A percentile compares a stretch with the other conserved stretches of the same genome.
Evolutionary conservation across 192 early-diverging fungal species (phyloP).

Genomic region (Mortierella hygrophila): DNA sequence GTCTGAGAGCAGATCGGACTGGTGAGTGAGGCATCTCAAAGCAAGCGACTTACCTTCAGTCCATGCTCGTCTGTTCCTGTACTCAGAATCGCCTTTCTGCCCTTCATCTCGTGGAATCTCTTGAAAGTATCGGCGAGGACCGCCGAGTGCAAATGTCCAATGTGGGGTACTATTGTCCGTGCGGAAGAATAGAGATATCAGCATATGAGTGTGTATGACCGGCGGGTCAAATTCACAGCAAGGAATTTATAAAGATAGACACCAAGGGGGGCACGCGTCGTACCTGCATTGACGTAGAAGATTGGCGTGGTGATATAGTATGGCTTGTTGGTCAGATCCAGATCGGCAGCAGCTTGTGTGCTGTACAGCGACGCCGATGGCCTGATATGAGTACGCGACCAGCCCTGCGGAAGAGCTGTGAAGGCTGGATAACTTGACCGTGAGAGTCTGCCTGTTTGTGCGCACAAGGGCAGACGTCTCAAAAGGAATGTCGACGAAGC

Average conservation of each 20-base stretch:
- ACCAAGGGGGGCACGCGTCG: not conserved
- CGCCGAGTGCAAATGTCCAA: slow-evolving; percentile 94
- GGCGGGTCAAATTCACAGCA: not conserved
- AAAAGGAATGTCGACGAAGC: slow-evolving; percentile 22
- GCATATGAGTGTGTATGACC: not conserved
- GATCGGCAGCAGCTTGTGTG: not conserved
- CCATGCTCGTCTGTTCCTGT: slow-evolving; percentile 98
- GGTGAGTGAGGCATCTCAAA: not conserved
- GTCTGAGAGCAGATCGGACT: not conserved
- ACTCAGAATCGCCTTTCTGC: slow-evolving; percentile 65
- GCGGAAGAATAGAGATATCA: not conserved
- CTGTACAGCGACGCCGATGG: slow-evolving; percentile 24
- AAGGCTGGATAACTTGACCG: not conserved
- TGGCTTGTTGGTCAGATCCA: slow-evolving; percentile 49
- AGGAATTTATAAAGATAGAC: too few species aligned
- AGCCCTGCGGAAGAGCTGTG: not conserved
- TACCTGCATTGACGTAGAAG: slow-evolving; percentile 90
- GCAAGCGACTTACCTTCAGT: slow-evolving; percentile 76
- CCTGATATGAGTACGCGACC: slow-evolving; percentile 11
- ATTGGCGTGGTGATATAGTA: slow-evolving; percentile 89
- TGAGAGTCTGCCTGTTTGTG: not conserved
- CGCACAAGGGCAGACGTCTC: slow-evolving; percentile 12
- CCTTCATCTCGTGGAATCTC: slow-evolving; percentile 81
- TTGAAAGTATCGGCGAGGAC: slow-evolving; percentile 88
- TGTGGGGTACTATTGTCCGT: slow-evolving; percentile 78